Base-by-base conservation (phyloP, 768 basidiomycete genomes). In the Phylloporus rhodoxanthus region DNA sequence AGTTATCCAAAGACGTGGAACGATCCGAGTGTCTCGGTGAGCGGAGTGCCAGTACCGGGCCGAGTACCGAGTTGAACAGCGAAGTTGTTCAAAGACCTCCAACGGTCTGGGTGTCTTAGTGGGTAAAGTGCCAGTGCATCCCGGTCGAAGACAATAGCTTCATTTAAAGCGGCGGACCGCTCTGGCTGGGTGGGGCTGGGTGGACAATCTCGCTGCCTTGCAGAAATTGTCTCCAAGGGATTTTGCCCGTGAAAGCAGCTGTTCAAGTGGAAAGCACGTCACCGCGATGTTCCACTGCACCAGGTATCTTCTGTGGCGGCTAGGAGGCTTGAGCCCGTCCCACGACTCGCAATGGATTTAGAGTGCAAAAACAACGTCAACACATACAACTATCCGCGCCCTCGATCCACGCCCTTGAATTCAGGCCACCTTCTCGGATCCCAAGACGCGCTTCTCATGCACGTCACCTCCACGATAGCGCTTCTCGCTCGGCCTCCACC, bases 401-500 rank as follows among this genome's bases (percentile, higher is more conserved):
- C 30, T 32, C 13, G 6, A 32, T 8, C 28, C 28, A 8, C 8
- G 32, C 32, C 10, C 11, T 19, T 17, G n/a, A n/a, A n/a, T 37
- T 41, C 39, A 51, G 10, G 43, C 41, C 10, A 40, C 47, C 32
- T 62, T 60, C 45, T 55, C 52, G 46, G 48, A 60, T 34, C 43
- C 61, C 41, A 65, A 65, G 26, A n/a, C 44, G 1, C 49, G 47
- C 48, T 66, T 68, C 52, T 67, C 58, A 19, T 52, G 26, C 25
- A 33, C 37, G 21, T 54, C 42, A 3, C 38, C 40, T 14, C 34
- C 52, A n/a, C 68, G 65, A 44, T 62, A 53, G 46, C 70, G 65
- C 47, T 79, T 75, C 41, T 66, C 47, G 69, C 66, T 63, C 0
- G 82, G 82, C 48, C 60, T 77, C 84, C 85, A 89, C 2, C 55